Conservation (phyloP, 2,329 filamentous ascomycete genomes). For the Metarhizium album region DNA sequence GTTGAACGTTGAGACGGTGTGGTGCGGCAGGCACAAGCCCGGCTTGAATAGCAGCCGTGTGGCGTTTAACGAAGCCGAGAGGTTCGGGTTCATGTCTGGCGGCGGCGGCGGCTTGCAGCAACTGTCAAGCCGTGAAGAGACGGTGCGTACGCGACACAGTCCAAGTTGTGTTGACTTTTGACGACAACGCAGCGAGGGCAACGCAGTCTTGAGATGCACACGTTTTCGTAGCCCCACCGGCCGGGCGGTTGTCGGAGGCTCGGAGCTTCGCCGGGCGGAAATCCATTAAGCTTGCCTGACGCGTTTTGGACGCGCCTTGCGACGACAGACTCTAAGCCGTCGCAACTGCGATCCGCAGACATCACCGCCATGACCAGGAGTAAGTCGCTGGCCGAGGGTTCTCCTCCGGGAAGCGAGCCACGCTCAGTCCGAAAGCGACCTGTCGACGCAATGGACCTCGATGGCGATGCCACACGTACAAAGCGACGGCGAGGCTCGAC, state of each 20-base stretch:
- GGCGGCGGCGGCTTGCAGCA: neutral
- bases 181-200: too few species aligned
- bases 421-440: conserved; percentile 12
- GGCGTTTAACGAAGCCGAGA: conserved; percentile 57
- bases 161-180: neutral
- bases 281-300: neutral
- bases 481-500: conserved; percentile 21
- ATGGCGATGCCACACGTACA: conserved; percentile 16
- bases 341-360: neutral
- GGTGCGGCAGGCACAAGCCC: conserved; percentile 60
- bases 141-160: neutral
- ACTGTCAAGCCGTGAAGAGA: neutral
- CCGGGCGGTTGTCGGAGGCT: too few species aligned
- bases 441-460: conserved; percentile 17
- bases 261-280: neutral
- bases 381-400: neutral
- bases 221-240: too few species aligned
- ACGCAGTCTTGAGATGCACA: too few species aligned
- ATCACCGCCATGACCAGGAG: conserved; percentile 6
- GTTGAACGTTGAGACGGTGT: conserved; percentile 63
- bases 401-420: neutral
- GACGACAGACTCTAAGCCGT: neutral
- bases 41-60: conserved; percentile 56
- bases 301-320: neutral
- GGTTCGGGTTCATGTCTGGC: conserved; percentile 57